These are phyloP conservation scores for Nothophaeocryptopus gaeumannii DNA, from an alignment of 2,329 filamentous ascomycete genomes.

Conservation along the genomic window DNA sequence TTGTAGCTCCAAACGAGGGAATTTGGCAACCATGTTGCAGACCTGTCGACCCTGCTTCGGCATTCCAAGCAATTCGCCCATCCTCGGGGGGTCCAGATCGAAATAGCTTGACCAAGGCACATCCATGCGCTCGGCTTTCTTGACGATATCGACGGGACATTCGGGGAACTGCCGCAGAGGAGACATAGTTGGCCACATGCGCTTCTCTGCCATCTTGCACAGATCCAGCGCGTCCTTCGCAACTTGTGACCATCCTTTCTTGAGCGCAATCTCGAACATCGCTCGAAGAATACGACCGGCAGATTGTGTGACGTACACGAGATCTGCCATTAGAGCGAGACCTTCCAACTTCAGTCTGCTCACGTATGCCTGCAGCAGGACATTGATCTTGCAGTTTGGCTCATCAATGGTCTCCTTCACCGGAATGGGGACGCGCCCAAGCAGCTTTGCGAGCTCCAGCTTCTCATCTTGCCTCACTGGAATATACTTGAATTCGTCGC, in stretches of 20 bases:
- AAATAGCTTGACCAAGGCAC: constrained; percentile 93
- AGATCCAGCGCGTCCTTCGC: constrained; percentile 89
- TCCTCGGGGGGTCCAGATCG: constrained; percentile 90
- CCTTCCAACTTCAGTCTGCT: constrained; percentile 92
- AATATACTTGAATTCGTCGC: constrained; percentile 98
- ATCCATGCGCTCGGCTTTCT: constrained; percentile 91
- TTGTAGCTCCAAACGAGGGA: constrained; percentile 87
- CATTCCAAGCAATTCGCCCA: constrained; percentile 90
- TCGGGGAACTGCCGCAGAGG: constrained; percentile 84
- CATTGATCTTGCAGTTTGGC: constrained; percentile 96
- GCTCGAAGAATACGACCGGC: constrained; percentile 93
- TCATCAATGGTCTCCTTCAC: constrained; percentile 98
- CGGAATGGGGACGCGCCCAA: constrained; percentile 86
- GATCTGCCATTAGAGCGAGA: constrained; percentile 92
- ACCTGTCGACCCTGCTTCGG: constrained; percentile 83
- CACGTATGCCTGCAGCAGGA: constrained; percentile 93
- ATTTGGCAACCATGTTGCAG: constrained; percentile 83
- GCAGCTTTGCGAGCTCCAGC: constrained; percentile 85
- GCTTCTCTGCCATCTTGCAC: constrained; percentile 98
- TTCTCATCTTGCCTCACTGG: constrained; percentile 97
- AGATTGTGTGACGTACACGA: constrained; percentile 98
- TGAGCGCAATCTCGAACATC: constrained; percentile 94
- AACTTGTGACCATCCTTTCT: constrained; percentile 92
- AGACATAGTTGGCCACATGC: constrained; percentile 99
- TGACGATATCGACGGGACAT: constrained; percentile 79